These are phyloP conservation scores for Plantago ovata DNA, from an alignment of 257 asterid species.

Conservation along the genomic window DNA sequence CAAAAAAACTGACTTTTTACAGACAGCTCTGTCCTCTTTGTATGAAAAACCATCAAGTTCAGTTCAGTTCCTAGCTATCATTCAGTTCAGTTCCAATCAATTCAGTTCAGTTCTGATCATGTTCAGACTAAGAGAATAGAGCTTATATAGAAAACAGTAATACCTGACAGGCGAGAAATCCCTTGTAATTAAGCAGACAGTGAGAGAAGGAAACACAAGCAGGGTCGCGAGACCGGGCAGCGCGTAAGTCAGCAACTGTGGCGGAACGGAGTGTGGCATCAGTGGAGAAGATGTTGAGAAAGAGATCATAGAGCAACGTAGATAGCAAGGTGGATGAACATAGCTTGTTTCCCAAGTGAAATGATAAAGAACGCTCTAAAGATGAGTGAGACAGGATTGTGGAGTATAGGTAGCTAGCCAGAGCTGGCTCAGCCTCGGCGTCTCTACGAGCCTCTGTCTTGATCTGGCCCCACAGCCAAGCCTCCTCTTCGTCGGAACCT, in stretches of 20 bases:
- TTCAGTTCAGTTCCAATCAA: no score
- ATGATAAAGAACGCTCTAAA: conserved; percentile 71
- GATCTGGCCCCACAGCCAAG: conserved; percentile 70
- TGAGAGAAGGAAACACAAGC: conserved; percentile 65
- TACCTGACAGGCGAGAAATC: conserved; percentile 75
- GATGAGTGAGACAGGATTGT: conserved; percentile 83
- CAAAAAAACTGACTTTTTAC: no score
- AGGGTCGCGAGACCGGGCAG: conserved; percentile 55
- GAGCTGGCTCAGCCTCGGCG: conserved; percentile 88
- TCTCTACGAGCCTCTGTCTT: conserved; percentile 77
- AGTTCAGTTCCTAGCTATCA: no score
- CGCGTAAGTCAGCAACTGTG: conserved; percentile 62
- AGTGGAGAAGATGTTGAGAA: conserved; percentile 63
- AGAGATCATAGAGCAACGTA: conserved; percentile 74
- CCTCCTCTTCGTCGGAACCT: conserved; percentile 55
- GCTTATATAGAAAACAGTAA: no score
- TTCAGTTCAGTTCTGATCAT: no score
- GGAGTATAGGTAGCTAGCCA: conserved; percentile 77
- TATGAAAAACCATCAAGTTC: no score
- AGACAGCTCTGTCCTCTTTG: no score
- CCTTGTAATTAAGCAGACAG: conserved; percentile 65
- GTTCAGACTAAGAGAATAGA: no score
- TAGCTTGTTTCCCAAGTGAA: conserved; percentile 80
- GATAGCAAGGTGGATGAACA: conserved; percentile 86
- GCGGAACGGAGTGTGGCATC: conserved; percentile 72